Evolutionary conservation across 179 eudicot genomes (phyloP), one percentile per base, ranked within the genome.

Genomic region (Corrigiola litoralis): DNA sequence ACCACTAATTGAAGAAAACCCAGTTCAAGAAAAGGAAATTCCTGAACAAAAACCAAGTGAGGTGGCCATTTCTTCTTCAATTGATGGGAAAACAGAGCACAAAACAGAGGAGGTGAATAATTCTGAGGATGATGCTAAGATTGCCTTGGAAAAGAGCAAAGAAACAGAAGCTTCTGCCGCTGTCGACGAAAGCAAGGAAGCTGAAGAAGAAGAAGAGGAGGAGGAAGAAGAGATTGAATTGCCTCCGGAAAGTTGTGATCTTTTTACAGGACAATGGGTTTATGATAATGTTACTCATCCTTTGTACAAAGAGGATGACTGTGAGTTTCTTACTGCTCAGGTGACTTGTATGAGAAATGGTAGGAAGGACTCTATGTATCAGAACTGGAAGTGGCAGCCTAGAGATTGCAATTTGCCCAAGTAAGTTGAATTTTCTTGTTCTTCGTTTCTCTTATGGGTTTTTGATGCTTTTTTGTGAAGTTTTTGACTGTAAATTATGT

Each of bases 371-470:
- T 86, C 90, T 1, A 29, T 67, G 48, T 90, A 82, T 20, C 96
- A 89, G 72, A 78, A 83, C 32, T 92, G 98, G 99, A 87, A 72
- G 62, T 94, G 99, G 99, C 95, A 90, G 74, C 99, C 99, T 9
- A 87, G 75, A 67, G 97, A 87, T 65, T 94, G 97, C 61, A 72
- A 79, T 58, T 68, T 94, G 62, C 97, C 95, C 66, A 94, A 74
- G 97, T 94, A 84, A 76, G 76, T 17, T 1, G 1, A 10, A 16
- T 27, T 38, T 54, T 31, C 4, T 57, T 58, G 41, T 41, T 16
- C 3, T 34, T 51, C 44, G 23, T 24, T 14, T 45, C 24, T 25
- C 33, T 16, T 34, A 2, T 20, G 20, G 4, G 16, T 38, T 69
- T 45, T 36, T 50, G 32, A 10, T 11, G 4, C 3, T 24, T 49